Percentiles rank a stretch among this genome's conserved stretches.
Evolutionary conservation across 257 asterid species (phyloP).

Genomic region (Parsonsia alboflavescens): DNA sequence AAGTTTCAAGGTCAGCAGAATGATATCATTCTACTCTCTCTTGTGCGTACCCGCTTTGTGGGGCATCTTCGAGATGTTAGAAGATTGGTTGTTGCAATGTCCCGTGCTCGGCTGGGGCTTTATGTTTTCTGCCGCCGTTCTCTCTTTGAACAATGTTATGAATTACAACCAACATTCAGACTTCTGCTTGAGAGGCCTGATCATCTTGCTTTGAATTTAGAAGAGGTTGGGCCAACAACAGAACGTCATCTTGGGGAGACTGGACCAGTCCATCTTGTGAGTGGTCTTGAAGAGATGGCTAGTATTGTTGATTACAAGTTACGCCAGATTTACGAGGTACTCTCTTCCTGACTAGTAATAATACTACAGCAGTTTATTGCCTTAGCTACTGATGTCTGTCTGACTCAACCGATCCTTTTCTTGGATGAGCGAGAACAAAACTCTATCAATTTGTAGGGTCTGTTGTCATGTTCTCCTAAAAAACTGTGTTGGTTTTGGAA

Average conservation of each 20-base stretch:
- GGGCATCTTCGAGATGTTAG: conserved; percentile 99
- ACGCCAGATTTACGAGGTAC: conserved; percentile 72
- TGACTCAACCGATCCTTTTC: background rate
- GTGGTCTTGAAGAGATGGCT: conserved; percentile 79
- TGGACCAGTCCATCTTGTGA: conserved; percentile 51
- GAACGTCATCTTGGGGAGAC: conserved; percentile 77
- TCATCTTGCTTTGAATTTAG: conserved; percentile 62
- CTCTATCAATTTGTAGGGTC: background rate
- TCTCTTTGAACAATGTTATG: conserved; percentile 94
- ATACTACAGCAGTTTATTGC: background rate
- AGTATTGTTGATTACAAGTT: conserved; percentile 68
- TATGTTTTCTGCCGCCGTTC: conserved; percentile 89
- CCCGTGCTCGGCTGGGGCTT: conserved; percentile 98
- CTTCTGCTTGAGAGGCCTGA: conserved; percentile 83
- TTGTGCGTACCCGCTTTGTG: conserved; percentile 96
- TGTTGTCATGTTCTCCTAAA: background rate
- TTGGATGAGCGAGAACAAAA: background rate
- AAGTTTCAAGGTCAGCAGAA: conserved; percentile 99
- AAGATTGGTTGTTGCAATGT: conserved; percentile 98
- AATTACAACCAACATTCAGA: conserved; percentile 86
- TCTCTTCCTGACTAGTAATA: conserved; percentile 15
- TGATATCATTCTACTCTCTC: conserved; percentile 77
- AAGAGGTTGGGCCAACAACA: conserved; percentile 53
- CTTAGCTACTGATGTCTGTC: background rate
- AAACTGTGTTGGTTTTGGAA: background rate